Conservation (phyloP, 208 protist genomes). For the Trypanosoma scelopori region DNA sequence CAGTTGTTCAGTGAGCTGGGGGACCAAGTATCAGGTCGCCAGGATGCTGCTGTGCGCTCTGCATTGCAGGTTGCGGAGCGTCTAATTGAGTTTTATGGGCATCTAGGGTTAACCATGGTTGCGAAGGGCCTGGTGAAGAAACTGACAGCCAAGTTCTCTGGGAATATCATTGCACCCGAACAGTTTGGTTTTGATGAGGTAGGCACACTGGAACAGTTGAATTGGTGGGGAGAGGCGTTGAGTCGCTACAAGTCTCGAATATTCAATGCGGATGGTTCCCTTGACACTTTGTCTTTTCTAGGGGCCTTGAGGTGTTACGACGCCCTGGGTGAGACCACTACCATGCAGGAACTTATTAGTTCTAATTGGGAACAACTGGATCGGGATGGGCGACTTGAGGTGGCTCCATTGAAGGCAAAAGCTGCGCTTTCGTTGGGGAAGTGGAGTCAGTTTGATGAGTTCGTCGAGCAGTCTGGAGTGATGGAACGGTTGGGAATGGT, state of each 20-base stretch:
- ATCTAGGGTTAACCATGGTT: slow-evolving; percentile 82
- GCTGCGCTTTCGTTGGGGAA: slow-evolving; percentile 74
- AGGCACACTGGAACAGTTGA: slow-evolving; percentile 83
- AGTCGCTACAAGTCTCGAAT: slow-evolving; percentile 69
- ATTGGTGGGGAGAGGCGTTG: slow-evolving; percentile 85
- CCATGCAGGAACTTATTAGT: slow-evolving; percentile 56
- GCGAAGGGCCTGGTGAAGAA: slow-evolving; percentile 81
- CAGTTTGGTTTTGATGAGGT: slow-evolving; percentile 83
- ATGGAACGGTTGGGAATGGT: slow-evolving; percentile 60
- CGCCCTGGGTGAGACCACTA: slow-evolving; percentile 65
- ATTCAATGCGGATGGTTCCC: slow-evolving; percentile 31
- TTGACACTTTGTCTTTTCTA: slow-evolving; percentile 63
- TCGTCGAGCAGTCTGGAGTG: slow-evolving; percentile 43
- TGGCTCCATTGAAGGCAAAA: slow-evolving; percentile 77
- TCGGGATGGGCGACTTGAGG: slow-evolving; percentile 43
- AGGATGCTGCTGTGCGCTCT: slow-evolving; percentile 50
- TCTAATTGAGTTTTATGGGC: slow-evolving; percentile 85
- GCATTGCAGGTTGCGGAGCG: slow-evolving; percentile 66
- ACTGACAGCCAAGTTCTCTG: slow-evolving; percentile 75
- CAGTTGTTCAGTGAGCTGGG: slow-evolving; percentile 49
- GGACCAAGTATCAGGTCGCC: slow-evolving; percentile 31
- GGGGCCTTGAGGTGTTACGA: slow-evolving; percentile 82
- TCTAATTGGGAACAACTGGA: slow-evolving; percentile 64
- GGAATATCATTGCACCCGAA: slow-evolving; percentile 66
- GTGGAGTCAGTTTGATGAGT: slow-evolving; percentile 79